phyloP scores from a whole-genome alignment of 257 asterid genomes.

The Plantago elongata region DNA sequence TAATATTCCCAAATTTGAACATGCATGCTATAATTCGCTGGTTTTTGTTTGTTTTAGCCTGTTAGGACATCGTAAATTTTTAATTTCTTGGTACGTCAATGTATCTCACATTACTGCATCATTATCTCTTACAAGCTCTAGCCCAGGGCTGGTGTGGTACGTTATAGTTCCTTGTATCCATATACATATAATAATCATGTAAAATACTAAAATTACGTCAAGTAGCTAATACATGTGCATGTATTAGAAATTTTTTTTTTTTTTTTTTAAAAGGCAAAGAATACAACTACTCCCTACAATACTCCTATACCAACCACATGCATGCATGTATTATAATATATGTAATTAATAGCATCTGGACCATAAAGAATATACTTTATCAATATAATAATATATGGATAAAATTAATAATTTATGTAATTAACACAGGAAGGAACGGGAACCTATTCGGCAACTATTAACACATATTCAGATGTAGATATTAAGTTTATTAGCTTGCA shows the following conservation, averaged over 20 bases:
- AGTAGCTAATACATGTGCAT: too few species aligned
- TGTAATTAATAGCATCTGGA: too few species aligned
- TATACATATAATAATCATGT: neutral
- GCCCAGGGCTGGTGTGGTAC: neutral
- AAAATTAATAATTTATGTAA: too few species aligned
- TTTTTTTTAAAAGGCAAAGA: too few species aligned
- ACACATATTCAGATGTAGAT: neutral
- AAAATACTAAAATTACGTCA: neutral
- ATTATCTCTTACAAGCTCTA: slow-evolving; percentile 8
- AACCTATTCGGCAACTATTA: neutral
- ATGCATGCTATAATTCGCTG: neutral
- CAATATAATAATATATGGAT: too few species aligned
- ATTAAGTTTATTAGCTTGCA: neutral
- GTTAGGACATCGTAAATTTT: neutral
- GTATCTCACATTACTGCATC: slow-evolving; percentile 14
- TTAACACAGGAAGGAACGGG: too few species aligned
- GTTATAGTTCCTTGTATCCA: neutral
- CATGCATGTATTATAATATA: too few species aligned
- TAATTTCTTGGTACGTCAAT: neutral
- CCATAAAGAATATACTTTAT: too few species aligned
- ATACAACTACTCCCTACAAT: too few species aligned
- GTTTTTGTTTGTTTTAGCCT: too few species aligned
- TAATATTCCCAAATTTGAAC: slow-evolving; percentile 30
- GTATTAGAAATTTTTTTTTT: too few species aligned
- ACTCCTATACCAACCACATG: too few species aligned